These are phyloP conservation scores for Arxiozyma slooffiae DNA, from an alignment of 1,139 yeast genomes.

Conservation along the genomic window DNA sequence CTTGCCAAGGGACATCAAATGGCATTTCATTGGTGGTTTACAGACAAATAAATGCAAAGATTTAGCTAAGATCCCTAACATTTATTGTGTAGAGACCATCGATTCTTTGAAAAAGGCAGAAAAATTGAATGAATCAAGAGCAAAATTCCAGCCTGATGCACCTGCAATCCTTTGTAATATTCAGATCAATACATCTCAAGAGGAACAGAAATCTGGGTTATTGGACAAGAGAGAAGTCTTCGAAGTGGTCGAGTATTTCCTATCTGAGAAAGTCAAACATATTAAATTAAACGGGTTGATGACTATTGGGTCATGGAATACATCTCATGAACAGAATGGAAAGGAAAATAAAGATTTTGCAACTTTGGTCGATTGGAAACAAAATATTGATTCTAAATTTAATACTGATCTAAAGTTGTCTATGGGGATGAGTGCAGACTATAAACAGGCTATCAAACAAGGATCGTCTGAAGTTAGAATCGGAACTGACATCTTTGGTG, in stretches of 20 bases:
- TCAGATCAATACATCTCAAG: slow-evolving; percentile 86
- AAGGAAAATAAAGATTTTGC: slow-evolving; percentile 65
- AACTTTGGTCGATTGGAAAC: slow-evolving; percentile 42
- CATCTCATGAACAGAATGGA: slow-evolving; percentile 39
- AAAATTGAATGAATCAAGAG: slow-evolving; percentile 62
- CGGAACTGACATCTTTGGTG: slow-evolving; percentile 86
- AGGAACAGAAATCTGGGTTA: slow-evolving; percentile 80
- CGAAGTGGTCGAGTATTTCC: slow-evolving; percentile 43
- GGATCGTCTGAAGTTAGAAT: slow-evolving; percentile 85
- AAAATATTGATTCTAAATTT: slow-evolving; percentile 40
- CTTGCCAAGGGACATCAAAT: slow-evolving; percentile 76
- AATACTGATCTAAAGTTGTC: slow-evolving; percentile 51
- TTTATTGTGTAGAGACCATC: slow-evolving; percentile 78
- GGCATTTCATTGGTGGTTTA: slow-evolving; percentile 95
- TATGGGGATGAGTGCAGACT: slow-evolving; percentile 97
- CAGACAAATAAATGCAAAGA: slow-evolving; percentile 88
- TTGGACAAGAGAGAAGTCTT: slow-evolving; percentile 37
- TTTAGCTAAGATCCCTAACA: slow-evolving; percentile 61
- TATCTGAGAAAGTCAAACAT: slow-evolving; percentile 41
- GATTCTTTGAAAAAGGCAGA: slow-evolving; percentile 77
- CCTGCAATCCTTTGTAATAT: slow-evolving; percentile 45
- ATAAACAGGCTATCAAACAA: slow-evolving; percentile 71
- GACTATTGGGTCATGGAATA: slow-evolving; percentile 85
- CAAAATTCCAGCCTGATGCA: slow-evolving; percentile 32
- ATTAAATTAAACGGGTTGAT: slow-evolving; percentile 66